Conservation (phyloP, 257 asterid species). For the Solanum tarijense region DNA sequence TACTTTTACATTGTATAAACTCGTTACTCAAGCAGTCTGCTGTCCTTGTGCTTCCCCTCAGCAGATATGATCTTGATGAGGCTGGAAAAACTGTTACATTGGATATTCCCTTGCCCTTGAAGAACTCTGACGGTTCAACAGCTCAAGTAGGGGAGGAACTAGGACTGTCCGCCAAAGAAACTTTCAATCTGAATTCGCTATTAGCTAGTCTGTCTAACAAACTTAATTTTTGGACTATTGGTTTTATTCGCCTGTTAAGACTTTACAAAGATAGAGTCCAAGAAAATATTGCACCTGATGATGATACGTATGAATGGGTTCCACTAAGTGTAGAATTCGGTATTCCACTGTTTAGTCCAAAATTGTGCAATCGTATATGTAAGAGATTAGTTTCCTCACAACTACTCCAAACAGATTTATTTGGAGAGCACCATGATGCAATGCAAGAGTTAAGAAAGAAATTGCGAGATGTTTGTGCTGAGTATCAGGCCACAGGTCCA, state of each 20-base stretch:
- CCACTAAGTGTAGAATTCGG: constrained; percentile 89
- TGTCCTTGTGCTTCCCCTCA: constrained; percentile 90
- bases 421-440: constrained; percentile 71
- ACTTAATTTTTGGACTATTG: constrained; percentile 72
- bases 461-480: constrained; percentile 73
- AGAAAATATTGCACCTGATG: constrained; percentile 33
- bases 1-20: constrained; percentile 90
- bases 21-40: constrained; percentile 88
- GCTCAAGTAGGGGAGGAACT: constrained; percentile 75
- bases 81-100: constrained; percentile 53
- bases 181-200: constrained; percentile 47
- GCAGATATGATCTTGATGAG: constrained; percentile 77
- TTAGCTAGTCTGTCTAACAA: constrained; percentile 56
- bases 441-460: constrained; percentile 77
- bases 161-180: constrained; percentile 50
- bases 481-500: constrained; percentile 89
- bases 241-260: constrained; percentile 75
- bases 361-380: constrained; percentile 71
- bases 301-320: constrained; percentile 84
- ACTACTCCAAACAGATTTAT: constrained; percentile 79
- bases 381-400: constrained; percentile 74
- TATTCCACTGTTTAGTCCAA: constrained; percentile 90
- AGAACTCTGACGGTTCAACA: constrained; percentile 81
- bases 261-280: constrained; percentile 63
- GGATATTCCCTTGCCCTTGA: constrained; percentile 91